phyloP scores from a whole-genome alignment of 768 basidiomycete genomes.

The Serendipita vermifera region DNA sequence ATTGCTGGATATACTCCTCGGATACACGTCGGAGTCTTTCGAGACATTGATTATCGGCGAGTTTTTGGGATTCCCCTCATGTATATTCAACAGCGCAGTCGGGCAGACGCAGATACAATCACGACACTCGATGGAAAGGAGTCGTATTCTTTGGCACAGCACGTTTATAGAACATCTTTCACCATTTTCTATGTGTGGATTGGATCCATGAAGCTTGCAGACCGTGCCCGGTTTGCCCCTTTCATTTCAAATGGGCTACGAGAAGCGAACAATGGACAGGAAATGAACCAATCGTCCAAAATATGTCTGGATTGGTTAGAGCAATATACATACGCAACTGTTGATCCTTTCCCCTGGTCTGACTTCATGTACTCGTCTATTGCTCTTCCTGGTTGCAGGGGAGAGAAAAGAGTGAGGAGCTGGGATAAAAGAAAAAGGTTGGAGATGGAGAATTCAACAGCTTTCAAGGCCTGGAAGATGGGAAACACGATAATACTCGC shows the following conservation, averaged over 20 bases:
- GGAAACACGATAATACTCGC: slow-evolving; percentile 79
- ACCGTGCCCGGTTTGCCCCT: slow-evolving; percentile 66
- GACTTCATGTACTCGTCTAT: background rate
- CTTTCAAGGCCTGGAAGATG: slow-evolving; percentile 65
- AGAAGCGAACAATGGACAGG: slow-evolving; percentile 66
- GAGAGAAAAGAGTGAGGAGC: background rate
- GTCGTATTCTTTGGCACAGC: slow-evolving; percentile 81
- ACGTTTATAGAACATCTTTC: slow-evolving; percentile 79
- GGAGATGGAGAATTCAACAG: background rate
- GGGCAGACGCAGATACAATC: slow-evolving; percentile 29
- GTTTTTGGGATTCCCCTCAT: slow-evolving; percentile 89
- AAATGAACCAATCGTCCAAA: slow-evolving; percentile 78
- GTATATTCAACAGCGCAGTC: slow-evolving; percentile 75
- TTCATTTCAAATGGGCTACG: slow-evolving; percentile 81
- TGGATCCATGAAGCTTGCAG: slow-evolving; percentile 66
- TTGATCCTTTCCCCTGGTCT: slow-evolving; percentile 34
- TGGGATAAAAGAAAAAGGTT: background rate
- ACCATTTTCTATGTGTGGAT: slow-evolving; percentile 93
- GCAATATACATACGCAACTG: slow-evolving; percentile 88
- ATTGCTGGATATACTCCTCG: slow-evolving; percentile 65
- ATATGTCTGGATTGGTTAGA: slow-evolving; percentile 98
- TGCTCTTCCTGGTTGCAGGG: background rate
- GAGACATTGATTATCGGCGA: slow-evolving; percentile 78
- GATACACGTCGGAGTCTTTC: slow-evolving; percentile 72
- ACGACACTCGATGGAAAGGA: slow-evolving; percentile 33